Evolutionary conservation across 164 flowering plant species (phyloP).

Genomic region (Chimonanthus praecox): DNA sequence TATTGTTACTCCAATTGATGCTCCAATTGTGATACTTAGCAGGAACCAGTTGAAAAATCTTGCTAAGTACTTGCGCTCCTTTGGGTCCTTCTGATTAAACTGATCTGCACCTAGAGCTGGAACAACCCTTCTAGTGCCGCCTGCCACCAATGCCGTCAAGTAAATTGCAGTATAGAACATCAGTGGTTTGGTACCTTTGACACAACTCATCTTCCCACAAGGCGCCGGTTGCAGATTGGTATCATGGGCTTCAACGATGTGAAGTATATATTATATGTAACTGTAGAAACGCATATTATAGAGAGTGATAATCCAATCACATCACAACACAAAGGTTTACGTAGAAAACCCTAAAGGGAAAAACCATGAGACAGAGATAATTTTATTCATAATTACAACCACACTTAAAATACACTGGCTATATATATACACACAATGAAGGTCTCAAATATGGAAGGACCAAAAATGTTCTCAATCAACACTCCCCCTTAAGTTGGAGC

Average conservation of each 20-base stretch:
- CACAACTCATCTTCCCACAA: constrained; percentile 17
- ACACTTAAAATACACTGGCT: no score
- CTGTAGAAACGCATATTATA: no score
- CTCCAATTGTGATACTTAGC: constrained; percentile 42
- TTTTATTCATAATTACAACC: no score
- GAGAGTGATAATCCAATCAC: no score
- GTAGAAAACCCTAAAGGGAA: no score
- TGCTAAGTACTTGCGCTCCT: constrained; percentile 38
- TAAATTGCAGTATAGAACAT: constrained; percentile 27
- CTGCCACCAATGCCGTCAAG: constrained; percentile 31
- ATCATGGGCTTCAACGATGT: constrained; percentile 31
- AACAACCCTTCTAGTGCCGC: constrained; percentile 36
- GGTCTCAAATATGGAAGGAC: no score
- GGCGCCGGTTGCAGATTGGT: constrained; percentile 21
- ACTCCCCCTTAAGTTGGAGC: no score
- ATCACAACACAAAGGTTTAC: no score
- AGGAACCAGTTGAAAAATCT: constrained; percentile 49
- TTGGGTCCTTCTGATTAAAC: constrained; percentile 40
- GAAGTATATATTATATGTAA: constrained; percentile 12
- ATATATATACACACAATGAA: no score
- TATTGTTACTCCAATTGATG: constrained; percentile 44
- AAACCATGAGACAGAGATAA: no score
- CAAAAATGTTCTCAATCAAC: no score
- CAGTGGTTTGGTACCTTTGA: constrained; percentile 21
- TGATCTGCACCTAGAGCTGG: constrained; percentile 67